Evolutionary conservation across 1,139 yeast genomes (phyloP), one percentile per base, ranked within the genome.

Genomic region (Kurtzmaniella quercitrusa): DNA sequence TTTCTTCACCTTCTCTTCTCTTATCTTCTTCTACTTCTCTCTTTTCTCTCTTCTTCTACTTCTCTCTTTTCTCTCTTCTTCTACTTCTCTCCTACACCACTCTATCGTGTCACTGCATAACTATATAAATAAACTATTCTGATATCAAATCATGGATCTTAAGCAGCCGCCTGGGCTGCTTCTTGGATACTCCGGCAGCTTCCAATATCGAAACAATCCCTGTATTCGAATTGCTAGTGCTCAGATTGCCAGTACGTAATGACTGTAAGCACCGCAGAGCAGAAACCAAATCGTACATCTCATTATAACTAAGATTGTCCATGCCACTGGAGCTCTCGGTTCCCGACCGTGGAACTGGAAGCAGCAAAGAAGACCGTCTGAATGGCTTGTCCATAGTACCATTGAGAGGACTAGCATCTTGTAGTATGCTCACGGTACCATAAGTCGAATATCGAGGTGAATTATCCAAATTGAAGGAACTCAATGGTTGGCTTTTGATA

Each of bases 241-340:
- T 16, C 34, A 19, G 40, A 38, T 18, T 31, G 25, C 15, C 38
- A 23, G 25, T 55, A 42, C 65, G 53, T 42, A 70, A 54, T 17
- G 65, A 59, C 50, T 69, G 73, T 25, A 70, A 58, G 46, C 75
- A 70, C 48, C 63, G 62, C 19, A 73, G 68, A 4, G 75, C 76
- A 49, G 65, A 66, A 14, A 70, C 65, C 14, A 70, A 58, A 41
- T 68, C 75, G 43, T 60, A 52, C 56, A 64, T 56, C 34, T 64
- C 70, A 43, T 40, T 37, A 23, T 48, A 37, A 21, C 25, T 19
- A 12, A 36, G 27, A n/a, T 36, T 15, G 10, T 9, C 18, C 36
- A 27, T 27, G 31, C 14, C 31, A 10, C 10, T 27, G 31, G 31
- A 7, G 31, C n/a, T 27, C 31, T 31, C 18, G 18, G 18, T 31